Evolutionary conservation across 345 rosid species (phyloP).

Genomic region (Iberis pinnata): DNA sequence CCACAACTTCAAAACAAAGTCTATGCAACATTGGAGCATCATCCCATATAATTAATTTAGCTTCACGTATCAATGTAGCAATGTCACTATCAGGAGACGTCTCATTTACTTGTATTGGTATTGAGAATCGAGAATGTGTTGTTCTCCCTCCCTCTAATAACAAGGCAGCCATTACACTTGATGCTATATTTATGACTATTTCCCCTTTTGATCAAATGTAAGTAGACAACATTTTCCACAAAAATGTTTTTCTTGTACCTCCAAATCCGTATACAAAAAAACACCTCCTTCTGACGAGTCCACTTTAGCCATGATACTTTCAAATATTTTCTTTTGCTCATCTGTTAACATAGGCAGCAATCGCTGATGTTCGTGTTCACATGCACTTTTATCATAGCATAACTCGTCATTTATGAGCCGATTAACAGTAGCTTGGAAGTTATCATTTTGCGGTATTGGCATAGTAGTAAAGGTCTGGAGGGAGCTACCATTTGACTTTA

Average conservation of each 20-base stretch:
- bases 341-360: not conserved
- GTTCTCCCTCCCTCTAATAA: too few species aligned
- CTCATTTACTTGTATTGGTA: not conserved
- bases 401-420: not conserved
- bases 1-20: not conserved
- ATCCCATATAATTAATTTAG: not conserved
- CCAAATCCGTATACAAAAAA: not conserved
- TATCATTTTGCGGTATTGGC: not conserved
- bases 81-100: not conserved
- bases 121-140: not conserved
- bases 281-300: not conserved
- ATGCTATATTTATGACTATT: not conserved
- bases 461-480: not conserved
- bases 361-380: too few species aligned
- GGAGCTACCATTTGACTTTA: not conserved
- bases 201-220: not conserved
- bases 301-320: not conserved
- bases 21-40: not conserved
- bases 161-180: not conserved
- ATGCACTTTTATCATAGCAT: too few species aligned
- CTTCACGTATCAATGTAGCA: constrained; percentile 3
- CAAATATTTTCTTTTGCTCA: not conserved
- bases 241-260: not conserved
- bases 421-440: not conserved
- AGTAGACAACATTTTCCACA: not conserved